A percentile compares a stretch with the other conserved stretches of the same genome.
Conservation (phyloP, 2,329 filamentous ascomycete genomes). For the Dactylonectria macrodidyma region DNA sequence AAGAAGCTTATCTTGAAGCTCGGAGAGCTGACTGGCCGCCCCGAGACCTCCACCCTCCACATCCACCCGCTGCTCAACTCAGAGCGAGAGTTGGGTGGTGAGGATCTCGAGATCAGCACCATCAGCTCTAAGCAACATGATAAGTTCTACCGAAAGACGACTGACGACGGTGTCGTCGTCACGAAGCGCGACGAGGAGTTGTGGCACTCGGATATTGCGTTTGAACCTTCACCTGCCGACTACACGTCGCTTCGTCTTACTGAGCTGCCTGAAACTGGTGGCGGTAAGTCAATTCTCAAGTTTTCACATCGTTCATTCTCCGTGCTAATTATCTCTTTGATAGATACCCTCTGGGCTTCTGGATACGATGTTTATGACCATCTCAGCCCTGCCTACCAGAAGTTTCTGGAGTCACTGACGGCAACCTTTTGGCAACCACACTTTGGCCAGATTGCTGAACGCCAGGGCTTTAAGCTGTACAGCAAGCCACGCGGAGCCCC, state of each 20-base stretch:
- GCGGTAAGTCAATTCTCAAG: constrained; percentile 55
- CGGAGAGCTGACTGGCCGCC: constrained; percentile 71
- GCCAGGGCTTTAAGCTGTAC: constrained; percentile 63
- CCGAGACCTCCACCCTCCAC: constrained; percentile 68
- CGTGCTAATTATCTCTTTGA: background rate
- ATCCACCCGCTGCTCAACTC: constrained; percentile 73
- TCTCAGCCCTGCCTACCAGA: constrained; percentile 68
- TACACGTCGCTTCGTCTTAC: constrained; percentile 71
- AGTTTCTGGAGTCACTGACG: constrained; percentile 72
- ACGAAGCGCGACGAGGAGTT: constrained; percentile 33
- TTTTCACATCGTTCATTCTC: too few species aligned
- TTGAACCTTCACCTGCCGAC: constrained; percentile 75
- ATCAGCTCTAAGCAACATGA: constrained; percentile 70
- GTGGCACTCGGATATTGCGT: constrained; percentile 77
- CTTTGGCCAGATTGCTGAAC: constrained; percentile 64
- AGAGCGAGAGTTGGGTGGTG: constrained; percentile 65
- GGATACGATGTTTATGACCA: constrained; percentile 78
- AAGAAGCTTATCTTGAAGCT: constrained; percentile 76
- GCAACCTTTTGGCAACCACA: constrained; percentile 67
- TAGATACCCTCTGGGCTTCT: constrained; percentile 76
- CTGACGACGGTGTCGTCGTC: constrained; percentile 49
- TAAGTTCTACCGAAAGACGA: constrained; percentile 61
- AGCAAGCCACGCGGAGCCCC: constrained; percentile 62
- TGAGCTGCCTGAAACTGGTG: constrained; percentile 68
- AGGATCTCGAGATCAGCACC: constrained; percentile 74